phyloP scores from a whole-genome alignment of 2,329 filamentous ascomycete genomes.

The Xylariaceae sp. region DNA sequence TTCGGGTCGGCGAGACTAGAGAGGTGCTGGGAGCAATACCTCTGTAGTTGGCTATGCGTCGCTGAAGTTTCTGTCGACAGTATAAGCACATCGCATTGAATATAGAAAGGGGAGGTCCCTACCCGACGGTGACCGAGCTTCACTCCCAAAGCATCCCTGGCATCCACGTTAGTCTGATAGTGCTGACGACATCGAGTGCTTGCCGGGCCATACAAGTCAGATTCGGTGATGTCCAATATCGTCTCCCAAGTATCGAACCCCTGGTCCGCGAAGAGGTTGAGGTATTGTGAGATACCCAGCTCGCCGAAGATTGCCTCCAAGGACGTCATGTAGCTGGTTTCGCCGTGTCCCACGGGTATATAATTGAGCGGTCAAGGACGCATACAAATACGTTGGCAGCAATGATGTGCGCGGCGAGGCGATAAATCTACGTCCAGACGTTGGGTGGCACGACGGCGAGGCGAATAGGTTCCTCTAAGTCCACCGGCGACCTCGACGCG shows the following conservation, averaged over 20 bases:
- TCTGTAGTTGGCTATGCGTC: slow-evolving; percentile 73
- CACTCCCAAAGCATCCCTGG: slow-evolving; percentile 68
- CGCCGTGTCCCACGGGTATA: slow-evolving; percentile 14
- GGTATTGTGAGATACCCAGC: slow-evolving; percentile 76
- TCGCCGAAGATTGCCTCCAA: slow-evolving; percentile 67
- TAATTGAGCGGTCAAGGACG: background rate
- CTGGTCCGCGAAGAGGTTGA: slow-evolving; percentile 69
- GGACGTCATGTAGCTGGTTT: slow-evolving; percentile 52
- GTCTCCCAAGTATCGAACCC: slow-evolving; percentile 86
- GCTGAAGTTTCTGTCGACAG: slow-evolving; percentile 67
- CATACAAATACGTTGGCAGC: slow-evolving; percentile 14
- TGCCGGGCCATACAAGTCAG: slow-evolving; percentile 64
- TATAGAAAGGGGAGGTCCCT: slow-evolving; percentile 34
- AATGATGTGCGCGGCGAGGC: background rate
- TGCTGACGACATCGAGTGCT: too few relatives aligned
- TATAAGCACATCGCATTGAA: background rate
- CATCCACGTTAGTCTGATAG: background rate
- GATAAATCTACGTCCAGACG: background rate
- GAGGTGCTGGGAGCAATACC: slow-evolving; percentile 57
- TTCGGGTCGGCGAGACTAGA: slow-evolving; percentile 47
- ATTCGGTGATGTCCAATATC: slow-evolving; percentile 79
- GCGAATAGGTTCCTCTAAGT: too few relatives aligned
- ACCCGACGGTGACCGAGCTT: slow-evolving; percentile 80
- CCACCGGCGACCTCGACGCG: background rate
- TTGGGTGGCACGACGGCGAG: too few relatives aligned